Percentiles rank a stretch among this genome's conserved stretches.
Evolutionary conservation across 345 rosid genomes (phyloP).

Genomic region (Kandelia obovata): DNA sequence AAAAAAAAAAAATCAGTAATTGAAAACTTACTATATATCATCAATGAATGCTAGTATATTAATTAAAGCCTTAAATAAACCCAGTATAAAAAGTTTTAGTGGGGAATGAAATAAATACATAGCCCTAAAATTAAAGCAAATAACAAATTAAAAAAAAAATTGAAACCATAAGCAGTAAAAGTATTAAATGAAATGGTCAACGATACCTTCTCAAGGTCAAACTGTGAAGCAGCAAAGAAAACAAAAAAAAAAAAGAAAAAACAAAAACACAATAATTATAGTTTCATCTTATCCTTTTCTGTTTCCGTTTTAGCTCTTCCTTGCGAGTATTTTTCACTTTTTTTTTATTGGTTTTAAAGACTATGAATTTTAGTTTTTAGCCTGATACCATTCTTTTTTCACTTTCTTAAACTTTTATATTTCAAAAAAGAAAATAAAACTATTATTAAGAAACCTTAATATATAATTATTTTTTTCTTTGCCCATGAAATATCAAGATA

Average conservation of each 20-base stretch:
- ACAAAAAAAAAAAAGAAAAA: neutral
- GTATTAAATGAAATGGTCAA: neutral
- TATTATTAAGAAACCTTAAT: no score
- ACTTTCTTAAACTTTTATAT: neutral
- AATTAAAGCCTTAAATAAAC: neutral
- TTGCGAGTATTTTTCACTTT: constrained; percentile 7
- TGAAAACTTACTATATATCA: neutral
- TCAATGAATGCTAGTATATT: neutral
- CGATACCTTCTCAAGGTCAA: neutral
- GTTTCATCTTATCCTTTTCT: constrained; percentile 27
- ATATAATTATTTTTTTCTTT: neutral
- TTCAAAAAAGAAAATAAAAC: no score
- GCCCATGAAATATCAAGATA: neutral
- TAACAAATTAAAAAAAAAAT: no score
- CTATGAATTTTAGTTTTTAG: neutral
- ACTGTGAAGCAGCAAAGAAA: neutral
- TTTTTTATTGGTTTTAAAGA: no score
- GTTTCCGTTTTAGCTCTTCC: constrained; percentile 26
- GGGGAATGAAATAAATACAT: no score
- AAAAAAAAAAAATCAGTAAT: no score
- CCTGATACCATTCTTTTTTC: constrained; percentile 21
- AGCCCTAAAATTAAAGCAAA: no score
- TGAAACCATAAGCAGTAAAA: neutral
- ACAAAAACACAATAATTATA: neutral
- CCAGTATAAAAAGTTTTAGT: neutral